Base-by-base conservation (phyloP, 345 rosid genomes). In the Bruguiera gymnorhiza region DNA sequence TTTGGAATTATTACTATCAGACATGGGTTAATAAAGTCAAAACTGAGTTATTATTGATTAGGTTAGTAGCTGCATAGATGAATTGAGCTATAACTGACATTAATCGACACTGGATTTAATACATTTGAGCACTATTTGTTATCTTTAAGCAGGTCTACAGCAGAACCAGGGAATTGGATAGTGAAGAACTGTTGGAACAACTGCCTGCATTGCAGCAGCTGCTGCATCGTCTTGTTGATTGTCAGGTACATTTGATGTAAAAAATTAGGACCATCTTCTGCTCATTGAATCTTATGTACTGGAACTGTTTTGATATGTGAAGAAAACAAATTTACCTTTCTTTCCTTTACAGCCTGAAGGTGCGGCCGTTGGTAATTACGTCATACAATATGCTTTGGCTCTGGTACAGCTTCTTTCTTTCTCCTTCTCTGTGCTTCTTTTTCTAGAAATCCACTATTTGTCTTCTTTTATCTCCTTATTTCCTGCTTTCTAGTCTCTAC, bases 341-440 rank as follows among this genome's bases (percentile, higher is more conserved):
- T 76, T 36, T 27, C 46, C 60, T 74, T 76, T 79, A 58, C 97
- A 92, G 99, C 98, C 98, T 13, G 98, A 96, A 84, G 98, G 97
- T 58, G 97, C 96, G 58, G 97, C 97, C 37, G 83, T 83, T 62
- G 82, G 83, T 76, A 92, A 90, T 75, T 89, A 87, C 75, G 85
- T 92, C 26, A 90, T 92, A 78, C 99, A 96, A 77, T 96, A 89
- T 81, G 97, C 99, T 57, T 83, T 96, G 79, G 97, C 99, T 72
- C 70, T 92, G 89, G 99, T 96, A 86, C 27, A 65, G 37, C 31
- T 60, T 31, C 32, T 34, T 34, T 65, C 64, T 65, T 60, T 53
- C 30, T 68, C 19, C 15, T 0, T 39, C 16, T 39, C 48, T 39
- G 16, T 11, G 16, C 19, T 3, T 5, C 50, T 43, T 43, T 43